These are phyloP conservation scores for Besnoitia besnoiti DNA, from an alignment of 169 alveolate genomes.

Conservation along the genomic window DNA sequence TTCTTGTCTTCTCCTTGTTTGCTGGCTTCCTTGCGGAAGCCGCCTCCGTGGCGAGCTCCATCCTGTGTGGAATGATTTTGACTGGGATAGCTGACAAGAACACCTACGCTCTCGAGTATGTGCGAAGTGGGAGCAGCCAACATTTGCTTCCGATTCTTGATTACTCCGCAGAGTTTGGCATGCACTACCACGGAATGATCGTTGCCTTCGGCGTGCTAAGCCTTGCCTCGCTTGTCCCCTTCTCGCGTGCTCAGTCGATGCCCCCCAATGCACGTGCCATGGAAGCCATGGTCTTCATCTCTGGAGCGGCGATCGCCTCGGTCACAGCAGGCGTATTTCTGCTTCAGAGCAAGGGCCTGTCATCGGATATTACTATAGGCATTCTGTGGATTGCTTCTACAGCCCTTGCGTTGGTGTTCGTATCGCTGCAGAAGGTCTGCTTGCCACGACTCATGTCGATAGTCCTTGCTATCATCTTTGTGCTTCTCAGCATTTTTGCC, in stretches of 20 bases:
- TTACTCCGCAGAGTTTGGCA: not conserved
- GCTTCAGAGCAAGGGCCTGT: not conserved
- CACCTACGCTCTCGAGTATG: not conserved
- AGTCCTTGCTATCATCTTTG: not conserved
- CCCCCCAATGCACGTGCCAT: slow-evolving; percentile 9
- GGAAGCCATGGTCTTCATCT: slow-evolving; percentile 3
- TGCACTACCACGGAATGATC: not conserved
- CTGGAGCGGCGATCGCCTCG: not conserved
- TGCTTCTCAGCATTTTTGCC: not conserved
- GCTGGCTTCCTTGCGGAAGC: not conserved
- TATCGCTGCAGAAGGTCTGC: not conserved
- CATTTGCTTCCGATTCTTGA: not conserved
- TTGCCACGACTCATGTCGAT: not conserved
- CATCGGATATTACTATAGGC: not conserved
- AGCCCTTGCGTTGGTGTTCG: not conserved
- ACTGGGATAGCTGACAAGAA: not conserved
- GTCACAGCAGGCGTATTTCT: not conserved
- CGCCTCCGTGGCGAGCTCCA: not conserved
- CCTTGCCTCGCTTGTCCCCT: not conserved
- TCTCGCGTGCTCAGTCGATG: not conserved
- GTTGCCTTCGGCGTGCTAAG: slow-evolving; percentile 3
- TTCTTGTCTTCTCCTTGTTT: not conserved
- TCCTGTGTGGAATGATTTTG: not conserved
- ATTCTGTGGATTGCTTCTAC: not conserved
- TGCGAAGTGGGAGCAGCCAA: not conserved